Evolutionary conservation across 306 rosid species (phyloP).

Genomic region (Chamaecrista fasciculata): DNA sequence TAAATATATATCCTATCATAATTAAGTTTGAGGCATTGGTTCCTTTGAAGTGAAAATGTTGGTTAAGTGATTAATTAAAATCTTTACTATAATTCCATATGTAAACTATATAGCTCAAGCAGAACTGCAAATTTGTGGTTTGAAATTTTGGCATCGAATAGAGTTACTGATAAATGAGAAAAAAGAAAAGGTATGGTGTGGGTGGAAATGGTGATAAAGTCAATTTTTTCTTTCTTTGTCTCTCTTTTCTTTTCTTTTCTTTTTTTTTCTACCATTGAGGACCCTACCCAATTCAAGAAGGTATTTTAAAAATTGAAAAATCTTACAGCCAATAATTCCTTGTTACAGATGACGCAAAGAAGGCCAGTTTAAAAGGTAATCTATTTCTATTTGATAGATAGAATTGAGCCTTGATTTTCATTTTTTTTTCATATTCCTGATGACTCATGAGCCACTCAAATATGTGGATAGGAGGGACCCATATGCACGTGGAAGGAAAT

Average conservation of each 20-base stretch:
- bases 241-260: neutral
- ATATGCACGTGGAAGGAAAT: constrained; percentile 19
- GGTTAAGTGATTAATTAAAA: too few relatives aligned
- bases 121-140: constrained; percentile 21
- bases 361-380: constrained; percentile 59
- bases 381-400: constrained; percentile 24
- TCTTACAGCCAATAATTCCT: constrained; percentile 40
- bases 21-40: too few relatives aligned
- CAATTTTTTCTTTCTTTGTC: constrained; percentile 34
- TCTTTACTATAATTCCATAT: too few relatives aligned
- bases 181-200: constrained; percentile 2
- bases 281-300: constrained; percentile 43
- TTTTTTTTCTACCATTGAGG: constrained; percentile 9
- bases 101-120: too few relatives aligned
- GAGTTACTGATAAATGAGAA: constrained; percentile 18
- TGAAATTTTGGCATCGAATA: constrained; percentile 29
- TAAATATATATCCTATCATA: too few relatives aligned
- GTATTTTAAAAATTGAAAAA: constrained; percentile 33
- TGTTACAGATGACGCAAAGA: constrained; percentile 57
- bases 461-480: constrained; percentile 44
- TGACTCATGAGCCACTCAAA: constrained; percentile 67
- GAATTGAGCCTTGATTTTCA: constrained; percentile 34
- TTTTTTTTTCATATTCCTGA: constrained; percentile 30
- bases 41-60: too few relatives aligned
- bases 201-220: constrained; percentile 34